Conservation (phyloP, 768 basidiomycete species). For the Tylopilus sp. region DNA sequence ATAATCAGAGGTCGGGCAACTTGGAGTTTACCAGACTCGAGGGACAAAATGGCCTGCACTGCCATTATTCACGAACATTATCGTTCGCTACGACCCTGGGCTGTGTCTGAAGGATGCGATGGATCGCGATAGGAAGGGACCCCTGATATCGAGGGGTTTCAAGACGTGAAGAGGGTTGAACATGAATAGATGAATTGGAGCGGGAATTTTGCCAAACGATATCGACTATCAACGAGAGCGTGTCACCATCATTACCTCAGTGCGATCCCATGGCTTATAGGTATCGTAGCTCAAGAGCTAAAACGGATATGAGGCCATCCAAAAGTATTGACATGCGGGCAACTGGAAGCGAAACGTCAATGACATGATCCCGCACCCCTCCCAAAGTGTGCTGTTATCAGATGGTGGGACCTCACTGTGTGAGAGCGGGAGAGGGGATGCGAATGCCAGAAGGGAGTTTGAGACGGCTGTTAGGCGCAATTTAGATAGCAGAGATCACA, state of each 20-base stretch:
- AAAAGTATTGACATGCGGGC: neutral
- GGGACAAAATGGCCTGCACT: neutral
- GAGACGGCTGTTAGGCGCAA: constrained; percentile 1
- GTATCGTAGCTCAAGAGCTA: neutral
- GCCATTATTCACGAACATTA: neutral
- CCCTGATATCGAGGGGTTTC: neutral
- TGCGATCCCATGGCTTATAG: neutral
- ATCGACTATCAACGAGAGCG: constrained; percentile 4
- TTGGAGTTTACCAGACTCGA: neutral
- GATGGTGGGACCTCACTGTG: neutral
- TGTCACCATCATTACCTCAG: constrained; percentile 17
- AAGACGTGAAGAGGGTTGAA: neutral
- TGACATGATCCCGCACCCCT: neutral
- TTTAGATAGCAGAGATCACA: constrained; percentile 10
- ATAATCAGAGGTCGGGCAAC: neutral
- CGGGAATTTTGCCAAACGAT: constrained; percentile 11
- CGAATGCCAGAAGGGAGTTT: neutral
- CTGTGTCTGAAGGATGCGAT: neutral
- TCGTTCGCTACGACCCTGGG: neutral
- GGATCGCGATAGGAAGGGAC: neutral
- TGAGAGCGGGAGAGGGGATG: neutral
- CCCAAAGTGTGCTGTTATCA: neutral
- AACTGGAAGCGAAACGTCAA: constrained; percentile 5
- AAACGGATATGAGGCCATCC: neutral
- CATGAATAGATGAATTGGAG: constrained; percentile 7